phyloP scores from a whole-genome alignment of 768 basidiomycete genomes.

The Arthromyces matolae region DNA sequence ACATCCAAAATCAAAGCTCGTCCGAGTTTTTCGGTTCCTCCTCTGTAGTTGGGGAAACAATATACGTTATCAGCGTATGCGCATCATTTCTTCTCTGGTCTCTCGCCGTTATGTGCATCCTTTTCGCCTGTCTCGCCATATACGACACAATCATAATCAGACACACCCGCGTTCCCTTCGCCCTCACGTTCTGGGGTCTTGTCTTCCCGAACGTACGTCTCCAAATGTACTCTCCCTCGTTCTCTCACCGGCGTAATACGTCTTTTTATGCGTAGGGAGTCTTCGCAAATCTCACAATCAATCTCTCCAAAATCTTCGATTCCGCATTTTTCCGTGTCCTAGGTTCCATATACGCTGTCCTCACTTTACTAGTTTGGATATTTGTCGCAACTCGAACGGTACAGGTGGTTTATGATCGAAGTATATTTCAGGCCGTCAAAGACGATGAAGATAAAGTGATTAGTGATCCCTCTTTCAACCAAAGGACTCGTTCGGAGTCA shows the following conservation, averaged over 20 bases:
- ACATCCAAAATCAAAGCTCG: too few species aligned
- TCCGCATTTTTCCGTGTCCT: slow-evolving; percentile 53
- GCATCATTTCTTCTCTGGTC: slow-evolving; percentile 56
- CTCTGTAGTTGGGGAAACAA: slow-evolving; percentile 30
- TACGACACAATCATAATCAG: slow-evolving; percentile 38
- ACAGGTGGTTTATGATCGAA: slow-evolving; percentile 14
- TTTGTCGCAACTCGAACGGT: slow-evolving; percentile 43
- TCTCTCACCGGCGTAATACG: too few species aligned
- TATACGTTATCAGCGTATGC: slow-evolving; percentile 46
- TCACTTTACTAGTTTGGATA: slow-evolving; percentile 51
- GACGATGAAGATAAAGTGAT: neutral
- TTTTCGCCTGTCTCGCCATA: slow-evolving; percentile 52
- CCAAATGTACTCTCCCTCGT: too few species aligned
- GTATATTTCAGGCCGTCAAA: neutral
- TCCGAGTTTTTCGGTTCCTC: slow-evolving; percentile 30
- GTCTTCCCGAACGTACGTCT: slow-evolving; percentile 65
- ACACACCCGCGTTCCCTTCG: slow-evolving; percentile 44
- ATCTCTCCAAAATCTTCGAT: slow-evolving; percentile 45
- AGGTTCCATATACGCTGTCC: slow-evolving; percentile 52
- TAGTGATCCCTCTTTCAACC: too few species aligned
- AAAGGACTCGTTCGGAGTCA: neutral
- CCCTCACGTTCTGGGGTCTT: slow-evolving; percentile 60
- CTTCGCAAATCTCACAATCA: slow-evolving; percentile 61
- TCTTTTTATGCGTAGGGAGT: slow-evolving; percentile 43
- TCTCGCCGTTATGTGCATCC: slow-evolving; percentile 59